Evolutionary conservation across 495 filamentous ascomycete genomes (phyloP), one percentile per base, ranked within the genome.

Genomic region (Lindgomyces ingoldianus): DNA sequence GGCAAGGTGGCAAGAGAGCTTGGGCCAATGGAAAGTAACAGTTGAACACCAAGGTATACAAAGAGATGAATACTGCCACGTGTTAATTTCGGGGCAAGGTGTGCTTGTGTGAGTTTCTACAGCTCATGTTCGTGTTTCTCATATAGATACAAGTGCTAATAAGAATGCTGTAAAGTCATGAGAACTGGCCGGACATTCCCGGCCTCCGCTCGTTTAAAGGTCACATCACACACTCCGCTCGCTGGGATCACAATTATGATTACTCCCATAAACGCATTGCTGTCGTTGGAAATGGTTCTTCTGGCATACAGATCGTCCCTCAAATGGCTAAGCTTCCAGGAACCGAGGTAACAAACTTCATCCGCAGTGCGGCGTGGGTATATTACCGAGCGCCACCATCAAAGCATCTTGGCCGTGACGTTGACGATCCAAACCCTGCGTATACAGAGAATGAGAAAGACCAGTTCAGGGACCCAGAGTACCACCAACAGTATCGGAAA

Each of bases 281-380:
- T 41, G 76, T 89, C 22, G 70, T 89, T 52, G 86, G 86, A 3
- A 85, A 85, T 11, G 86, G 86, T 9, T 89, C 85, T 70, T 83
- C 70, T 22, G 79, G 75, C 3, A 72, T 77, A 18, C 78, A 81
- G 62, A 73, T 81, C 11, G 77, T 81, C 27, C 78, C 79, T 4
- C 46, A 46, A 19, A 71, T 80, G 6, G 65, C 33, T 12, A 66
- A 71, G 33, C 29, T 73, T 18, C 53, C 60, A 2, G 69, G 69
- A 14, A 73, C 70, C 4, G 50, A 65, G 27, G 68, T 74, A 1
- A 49, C 60, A 24, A 75, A 69, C 44, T 75, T 72, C 41, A 59
- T 71, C 49, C 65, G 75, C 12, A 65, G 71, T 14, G 60, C 73
- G 3, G 64, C 74, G 16, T 77, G 75, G 75, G 68, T 76, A 11